Evolutionary conservation across 331 rosid species (phyloP).

Genomic region (Rosa hybrid): DNA sequence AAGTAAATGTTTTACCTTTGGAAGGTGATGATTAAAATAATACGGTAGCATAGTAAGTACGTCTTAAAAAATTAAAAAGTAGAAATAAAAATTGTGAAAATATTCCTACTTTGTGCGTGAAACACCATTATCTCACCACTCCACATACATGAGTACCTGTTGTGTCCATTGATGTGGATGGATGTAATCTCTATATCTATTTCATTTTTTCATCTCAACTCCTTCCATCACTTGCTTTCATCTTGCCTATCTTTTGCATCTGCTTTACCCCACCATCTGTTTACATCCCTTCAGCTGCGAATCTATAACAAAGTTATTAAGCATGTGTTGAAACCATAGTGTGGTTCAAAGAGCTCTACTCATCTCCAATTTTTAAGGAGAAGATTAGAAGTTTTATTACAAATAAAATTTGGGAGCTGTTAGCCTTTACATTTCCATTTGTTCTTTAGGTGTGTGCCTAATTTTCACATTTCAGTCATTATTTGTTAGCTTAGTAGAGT

Average conservation of each 20-base stretch:
- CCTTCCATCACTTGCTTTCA: neutral
- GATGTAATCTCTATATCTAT: neutral
- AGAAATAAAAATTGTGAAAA: neutral
- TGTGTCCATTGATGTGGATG: neutral
- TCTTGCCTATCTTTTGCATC: neutral
- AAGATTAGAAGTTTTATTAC: neutral
- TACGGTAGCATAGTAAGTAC: neutral
- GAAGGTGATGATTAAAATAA: neutral
- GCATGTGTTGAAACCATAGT: neutral
- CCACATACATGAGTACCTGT: neutral
- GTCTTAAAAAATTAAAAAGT: neutral
- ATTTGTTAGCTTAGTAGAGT: neutral
- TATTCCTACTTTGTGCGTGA: neutral
- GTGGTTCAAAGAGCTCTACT: neutral
- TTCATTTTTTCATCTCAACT: neutral
- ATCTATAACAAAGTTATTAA: neutral
- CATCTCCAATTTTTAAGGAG: neutral
- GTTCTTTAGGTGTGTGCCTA: neutral
- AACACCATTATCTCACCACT: neutral
- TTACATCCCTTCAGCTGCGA: neutral
- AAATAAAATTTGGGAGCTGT: neutral
- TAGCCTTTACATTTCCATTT: neutral
- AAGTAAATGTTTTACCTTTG: constrained; percentile 52
- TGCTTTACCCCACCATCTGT: neutral
- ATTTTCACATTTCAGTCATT: neutral